Evolutionary conservation across 495 filamentous ascomycete genomes (phyloP).

Genomic region (Podospora pseudocomata): DNA sequence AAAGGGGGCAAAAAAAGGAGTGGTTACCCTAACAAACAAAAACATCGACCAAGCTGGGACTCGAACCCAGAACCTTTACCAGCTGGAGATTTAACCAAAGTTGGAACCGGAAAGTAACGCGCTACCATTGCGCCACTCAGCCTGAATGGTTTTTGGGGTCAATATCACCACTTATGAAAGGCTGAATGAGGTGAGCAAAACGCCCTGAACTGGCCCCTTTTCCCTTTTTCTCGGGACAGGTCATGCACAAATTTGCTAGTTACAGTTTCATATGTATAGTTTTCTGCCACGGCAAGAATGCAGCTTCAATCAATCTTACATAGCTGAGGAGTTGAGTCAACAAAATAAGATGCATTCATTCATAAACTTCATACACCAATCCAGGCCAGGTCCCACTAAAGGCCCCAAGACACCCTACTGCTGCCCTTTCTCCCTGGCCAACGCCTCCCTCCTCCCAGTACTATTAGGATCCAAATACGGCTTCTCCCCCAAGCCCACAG

Average conservation of each 20-base stretch:
- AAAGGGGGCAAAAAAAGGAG: background rate
- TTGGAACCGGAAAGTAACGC: slow-evolving; percentile 11
- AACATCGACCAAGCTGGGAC: slow-evolving; percentile 1
- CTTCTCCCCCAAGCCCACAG: slow-evolving; percentile 60
- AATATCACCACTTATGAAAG: background rate
- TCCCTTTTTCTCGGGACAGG: background rate
- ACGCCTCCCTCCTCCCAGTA: slow-evolving; percentile 51
- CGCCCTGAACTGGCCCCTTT: background rate
- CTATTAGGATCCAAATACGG: slow-evolving; percentile 62
- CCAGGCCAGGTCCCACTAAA: background rate
- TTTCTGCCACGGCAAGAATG: too few relatives aligned
- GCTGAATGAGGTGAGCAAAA: background rate
- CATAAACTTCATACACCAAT: background rate
- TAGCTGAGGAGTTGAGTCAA: too few relatives aligned
- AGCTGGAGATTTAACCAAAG: slow-evolving; percentile 2
- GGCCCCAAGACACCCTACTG: background rate
- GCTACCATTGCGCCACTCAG: slow-evolving; percentile 11
- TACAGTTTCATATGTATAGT: too few relatives aligned
- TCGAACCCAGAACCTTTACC: slow-evolving; percentile 16
- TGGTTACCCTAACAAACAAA: too few relatives aligned
- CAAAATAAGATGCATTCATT: background rate
- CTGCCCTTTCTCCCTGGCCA: slow-evolving; percentile 29
- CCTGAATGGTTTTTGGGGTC: background rate
- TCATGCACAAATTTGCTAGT: too few relatives aligned
- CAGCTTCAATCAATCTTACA: too few relatives aligned